Conservation (phyloP, 2,329 filamentous ascomycete species). For the Verticillium albo-atrum region DNA sequence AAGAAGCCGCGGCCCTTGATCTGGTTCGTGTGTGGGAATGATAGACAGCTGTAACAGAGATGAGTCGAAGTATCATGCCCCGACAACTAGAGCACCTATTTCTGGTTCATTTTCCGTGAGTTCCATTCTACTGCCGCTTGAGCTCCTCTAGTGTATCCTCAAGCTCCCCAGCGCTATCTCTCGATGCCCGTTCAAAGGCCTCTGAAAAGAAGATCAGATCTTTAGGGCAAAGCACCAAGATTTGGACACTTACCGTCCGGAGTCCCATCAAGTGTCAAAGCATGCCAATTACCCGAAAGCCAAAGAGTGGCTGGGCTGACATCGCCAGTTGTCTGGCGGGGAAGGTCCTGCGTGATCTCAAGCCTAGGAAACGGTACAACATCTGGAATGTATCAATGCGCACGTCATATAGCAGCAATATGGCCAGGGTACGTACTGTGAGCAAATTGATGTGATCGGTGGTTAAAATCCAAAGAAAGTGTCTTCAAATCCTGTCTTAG, state of each 20-base stretch:
- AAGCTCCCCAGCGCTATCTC: slow-evolving; percentile 13
- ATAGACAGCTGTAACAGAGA: not conserved
- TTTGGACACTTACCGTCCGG: slow-evolving; percentile 12
- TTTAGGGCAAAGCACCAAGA: not conserved
- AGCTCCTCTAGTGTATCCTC: slow-evolving; percentile 10
- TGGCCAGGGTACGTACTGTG: not conserved
- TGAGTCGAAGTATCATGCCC: not conserved
- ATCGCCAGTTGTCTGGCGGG: slow-evolving; percentile 1
- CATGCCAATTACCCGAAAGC: slow-evolving; percentile 16
- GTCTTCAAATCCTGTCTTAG: not conserved
- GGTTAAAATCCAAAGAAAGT: slow-evolving; percentile 1
- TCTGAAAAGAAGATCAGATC: slow-evolving; percentile 5
- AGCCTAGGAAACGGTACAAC: slow-evolving; percentile 1
- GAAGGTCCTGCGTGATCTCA: not conserved
- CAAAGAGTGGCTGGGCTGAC: slow-evolving; percentile 14
- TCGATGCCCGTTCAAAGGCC: slow-evolving; percentile 12
- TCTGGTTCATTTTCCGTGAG: not conserved
- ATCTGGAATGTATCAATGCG: slow-evolving; percentile 1
- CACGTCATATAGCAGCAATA: not conserved
- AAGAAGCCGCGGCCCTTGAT: not conserved
- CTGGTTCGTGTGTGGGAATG: not conserved
- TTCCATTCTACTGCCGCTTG: slow-evolving; percentile 4
- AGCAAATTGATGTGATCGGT: not conserved
- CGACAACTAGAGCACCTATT: not conserved
- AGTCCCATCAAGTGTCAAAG: slow-evolving; percentile 15